Evolutionary conservation across 2,329 filamentous ascomycete species (phyloP).

Genomic region (Fusarium musae): DNA sequence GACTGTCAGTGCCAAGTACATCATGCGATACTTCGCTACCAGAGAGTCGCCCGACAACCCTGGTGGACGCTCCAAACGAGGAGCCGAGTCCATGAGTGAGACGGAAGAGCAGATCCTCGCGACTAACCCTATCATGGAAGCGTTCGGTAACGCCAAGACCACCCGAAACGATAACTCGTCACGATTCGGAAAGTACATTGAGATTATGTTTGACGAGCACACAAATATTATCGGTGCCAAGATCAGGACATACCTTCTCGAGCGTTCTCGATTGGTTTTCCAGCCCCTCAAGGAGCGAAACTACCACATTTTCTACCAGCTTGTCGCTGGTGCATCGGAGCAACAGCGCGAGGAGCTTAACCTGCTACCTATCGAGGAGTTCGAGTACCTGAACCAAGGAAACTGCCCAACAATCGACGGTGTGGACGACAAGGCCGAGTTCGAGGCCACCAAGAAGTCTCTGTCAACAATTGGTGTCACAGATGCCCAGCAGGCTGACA

Average conservation of each 20-base stretch:
- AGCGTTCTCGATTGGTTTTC: slow-evolving; percentile 95
- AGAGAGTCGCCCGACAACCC: slow-evolving; percentile 93
- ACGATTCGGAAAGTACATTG: slow-evolving; percentile 98
- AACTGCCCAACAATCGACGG: slow-evolving; percentile 91
- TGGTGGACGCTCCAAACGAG: slow-evolving; percentile 78
- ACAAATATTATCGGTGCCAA: slow-evolving; percentile 98
- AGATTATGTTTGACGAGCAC: slow-evolving; percentile 97
- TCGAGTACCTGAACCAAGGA: slow-evolving; percentile 96
- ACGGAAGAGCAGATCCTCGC: slow-evolving; percentile 98
- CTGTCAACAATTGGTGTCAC: slow-evolving; percentile 88
- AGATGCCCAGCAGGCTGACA: slow-evolving; percentile 78
- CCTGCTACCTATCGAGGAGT: slow-evolving; percentile 86
- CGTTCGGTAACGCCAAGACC: slow-evolving; percentile 99
- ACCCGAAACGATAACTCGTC: slow-evolving; percentile 99
- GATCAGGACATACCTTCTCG: slow-evolving; percentile 94
- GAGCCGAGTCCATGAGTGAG: slow-evolving; percentile 88
- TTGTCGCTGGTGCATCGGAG: slow-evolving; percentile 91
- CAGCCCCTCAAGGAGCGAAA: slow-evolving; percentile 98
- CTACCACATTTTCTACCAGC: slow-evolving; percentile 99
- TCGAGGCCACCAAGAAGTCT: slow-evolving; percentile 86
- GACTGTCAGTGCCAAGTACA: slow-evolving; percentile 99
- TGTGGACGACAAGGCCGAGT: slow-evolving; percentile 95
- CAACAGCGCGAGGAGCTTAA: slow-evolving; percentile 82
- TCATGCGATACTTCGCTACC: slow-evolving; percentile 99
- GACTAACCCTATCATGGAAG: slow-evolving; percentile 99